Evolutionary conservation across 2,329 filamentous ascomycete species (phyloP).

Genomic region (Sphaerulina populicola): DNA sequence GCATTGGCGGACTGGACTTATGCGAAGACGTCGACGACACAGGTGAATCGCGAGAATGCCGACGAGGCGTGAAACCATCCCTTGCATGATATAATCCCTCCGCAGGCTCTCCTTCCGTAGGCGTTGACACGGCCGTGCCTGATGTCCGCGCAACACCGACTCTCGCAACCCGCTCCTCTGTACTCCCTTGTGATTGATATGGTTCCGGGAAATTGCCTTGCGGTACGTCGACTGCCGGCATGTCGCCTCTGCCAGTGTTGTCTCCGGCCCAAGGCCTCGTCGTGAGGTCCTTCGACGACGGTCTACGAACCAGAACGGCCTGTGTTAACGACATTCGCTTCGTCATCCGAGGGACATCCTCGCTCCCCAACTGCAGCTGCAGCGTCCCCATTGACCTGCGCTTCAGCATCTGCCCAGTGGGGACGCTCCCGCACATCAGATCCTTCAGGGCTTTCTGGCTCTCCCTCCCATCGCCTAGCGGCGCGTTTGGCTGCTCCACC

Average conservation of each 20-base stretch:
- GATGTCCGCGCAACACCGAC: conserved; percentile 41
- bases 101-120: conserved; percentile 9
- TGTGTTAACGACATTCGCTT: conserved; percentile 7
- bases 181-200: conserved; percentile 1
- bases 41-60: conserved; percentile 15
- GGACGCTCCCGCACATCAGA: conserved; percentile 15
- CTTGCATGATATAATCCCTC: conserved; percentile 14
- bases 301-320: conserved; percentile 6
- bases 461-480: conserved; percentile 11
- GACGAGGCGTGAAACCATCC: conserved; percentile 17
- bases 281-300: neutral
- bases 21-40: conserved; percentile 6
- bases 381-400: conserved; percentile 6
- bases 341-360: neutral
- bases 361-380: neutral
- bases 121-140: conserved; percentile 24
- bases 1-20: conserved; percentile 1
- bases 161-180: conserved; percentile 6
- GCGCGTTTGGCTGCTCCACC: neutral
- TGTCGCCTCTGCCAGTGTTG: conserved; percentile 1
- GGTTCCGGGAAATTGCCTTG: neutral
- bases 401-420: conserved; percentile 8
- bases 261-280: conserved; percentile 2
- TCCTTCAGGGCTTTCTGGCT: conserved; percentile 12
- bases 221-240: conserved; percentile 1